Conservation (phyloP, 164 flowering plant genomes). For the Chloranthus sessilifolius region DNA sequence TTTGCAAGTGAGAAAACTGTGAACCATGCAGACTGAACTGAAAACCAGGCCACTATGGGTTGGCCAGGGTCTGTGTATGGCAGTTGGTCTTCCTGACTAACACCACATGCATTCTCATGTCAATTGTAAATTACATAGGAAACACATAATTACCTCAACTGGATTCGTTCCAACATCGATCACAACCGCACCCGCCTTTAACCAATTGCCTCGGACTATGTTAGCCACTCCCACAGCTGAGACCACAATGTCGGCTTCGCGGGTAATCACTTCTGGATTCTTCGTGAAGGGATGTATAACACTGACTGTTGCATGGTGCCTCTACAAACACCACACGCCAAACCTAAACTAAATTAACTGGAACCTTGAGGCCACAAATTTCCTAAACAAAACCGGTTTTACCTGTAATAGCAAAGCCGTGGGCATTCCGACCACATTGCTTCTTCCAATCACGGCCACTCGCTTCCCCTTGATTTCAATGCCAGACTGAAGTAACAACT, state of each 20-base stretch:
- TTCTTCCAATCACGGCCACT: slow-evolving; percentile 81
- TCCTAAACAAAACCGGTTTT: neutral
- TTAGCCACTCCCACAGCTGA: slow-evolving; percentile 78
- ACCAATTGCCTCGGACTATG: slow-evolving; percentile 75
- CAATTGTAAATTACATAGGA: too few species aligned
- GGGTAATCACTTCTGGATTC: slow-evolving; percentile 56
- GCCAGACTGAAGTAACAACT: slow-evolving; percentile 52
- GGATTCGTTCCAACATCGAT: slow-evolving; percentile 85
- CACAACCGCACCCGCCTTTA: slow-evolving; percentile 87
- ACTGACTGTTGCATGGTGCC: slow-evolving; percentile 84
- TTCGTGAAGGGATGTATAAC: slow-evolving; percentile 55
- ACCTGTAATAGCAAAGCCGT: slow-evolving; percentile 79
- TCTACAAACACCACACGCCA: slow-evolving; percentile 34
- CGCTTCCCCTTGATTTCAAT: slow-evolving; percentile 66
- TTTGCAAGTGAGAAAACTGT: too few species aligned
- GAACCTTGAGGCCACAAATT: neutral
- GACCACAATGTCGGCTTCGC: slow-evolving; percentile 82
- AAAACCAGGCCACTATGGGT: too few species aligned
- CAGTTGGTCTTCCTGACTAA: too few species aligned
- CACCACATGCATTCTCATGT: too few species aligned
- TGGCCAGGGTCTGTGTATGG: too few species aligned
- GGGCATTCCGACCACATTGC: slow-evolving; percentile 81
- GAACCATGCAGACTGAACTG: too few species aligned
- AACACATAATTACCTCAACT: slow-evolving; percentile 49
- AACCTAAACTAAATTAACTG: neutral